phyloP scores from a whole-genome alignment of 2,329 filamentous ascomycete genomes.

The Zymoseptoria tritici region DNA sequence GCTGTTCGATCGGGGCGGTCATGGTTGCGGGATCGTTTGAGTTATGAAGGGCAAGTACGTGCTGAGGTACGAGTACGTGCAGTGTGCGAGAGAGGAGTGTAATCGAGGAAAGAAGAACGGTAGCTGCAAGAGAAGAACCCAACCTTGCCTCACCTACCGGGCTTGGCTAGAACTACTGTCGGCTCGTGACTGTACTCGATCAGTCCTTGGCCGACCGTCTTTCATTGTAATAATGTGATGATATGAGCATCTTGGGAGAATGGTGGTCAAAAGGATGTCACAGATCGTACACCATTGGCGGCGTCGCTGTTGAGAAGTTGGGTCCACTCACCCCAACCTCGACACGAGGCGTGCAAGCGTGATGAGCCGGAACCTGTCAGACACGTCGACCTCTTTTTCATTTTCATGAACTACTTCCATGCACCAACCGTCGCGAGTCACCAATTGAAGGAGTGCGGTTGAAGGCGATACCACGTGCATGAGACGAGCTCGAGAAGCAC shows the following conservation, averaged over 20 bases:
- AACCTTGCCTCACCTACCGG: not conserved
- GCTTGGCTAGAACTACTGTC: not conserved
- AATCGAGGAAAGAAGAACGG: not conserved
- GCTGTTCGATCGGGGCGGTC: slow-evolving; percentile 18
- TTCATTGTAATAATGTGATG: not conserved
- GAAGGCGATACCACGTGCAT: not conserved
- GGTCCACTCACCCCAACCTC: too few relatives aligned
- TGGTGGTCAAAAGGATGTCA: not conserved
- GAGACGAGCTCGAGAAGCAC: not conserved
- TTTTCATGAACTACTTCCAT: not conserved
- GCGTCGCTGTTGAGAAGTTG: not conserved
- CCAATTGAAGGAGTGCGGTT: not conserved
- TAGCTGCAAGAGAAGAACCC: not conserved
- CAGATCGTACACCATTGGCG: not conserved
- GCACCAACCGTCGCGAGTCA: not conserved
- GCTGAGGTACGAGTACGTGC: too few relatives aligned
- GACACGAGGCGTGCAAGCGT: too few relatives aligned
- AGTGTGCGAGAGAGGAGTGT: not conserved
- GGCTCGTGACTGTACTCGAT: not conserved
- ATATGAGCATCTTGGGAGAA: not conserved
- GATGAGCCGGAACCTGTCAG: not conserved
- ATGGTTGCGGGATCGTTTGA: slow-evolving; percentile 26
- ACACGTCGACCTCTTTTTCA: not conserved
- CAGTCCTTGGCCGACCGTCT: not conserved
- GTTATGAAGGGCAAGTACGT: not conserved